These are phyloP conservation scores for Fusarium sp. DNA, from an alignment of 2,329 filamentous ascomycete species.

Conservation along the genomic window DNA sequence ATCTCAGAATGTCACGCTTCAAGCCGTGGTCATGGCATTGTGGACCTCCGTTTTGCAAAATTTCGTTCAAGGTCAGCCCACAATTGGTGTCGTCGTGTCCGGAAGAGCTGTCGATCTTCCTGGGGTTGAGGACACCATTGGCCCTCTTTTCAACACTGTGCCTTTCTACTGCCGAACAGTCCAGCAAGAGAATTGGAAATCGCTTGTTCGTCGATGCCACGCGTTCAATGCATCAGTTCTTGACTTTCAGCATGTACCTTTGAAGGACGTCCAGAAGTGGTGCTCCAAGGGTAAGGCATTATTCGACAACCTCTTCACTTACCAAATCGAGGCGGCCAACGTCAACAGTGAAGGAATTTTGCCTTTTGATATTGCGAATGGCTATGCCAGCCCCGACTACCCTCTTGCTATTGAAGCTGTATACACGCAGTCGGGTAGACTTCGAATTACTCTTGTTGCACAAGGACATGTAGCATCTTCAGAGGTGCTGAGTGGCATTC, in stretches of 20 bases:
- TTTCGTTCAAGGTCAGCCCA: slow-evolving; percentile 58
- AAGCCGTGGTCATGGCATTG: slow-evolving; percentile 79
- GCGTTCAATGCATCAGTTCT: slow-evolving; percentile 75
- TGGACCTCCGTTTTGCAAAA: slow-evolving; percentile 74
- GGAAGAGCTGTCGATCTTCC: slow-evolving; percentile 79
- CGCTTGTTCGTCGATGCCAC: slow-evolving; percentile 73
- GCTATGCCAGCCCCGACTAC: slow-evolving; percentile 70
- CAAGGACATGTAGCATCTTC: slow-evolving; percentile 56
- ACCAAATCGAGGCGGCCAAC: slow-evolving; percentile 66
- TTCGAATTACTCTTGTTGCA: slow-evolving; percentile 70
- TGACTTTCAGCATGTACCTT: slow-evolving; percentile 76
- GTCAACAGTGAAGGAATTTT: slow-evolving; percentile 40
- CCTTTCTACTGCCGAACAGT: slow-evolving; percentile 70
- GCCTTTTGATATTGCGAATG: slow-evolving; percentile 67
- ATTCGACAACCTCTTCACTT: slow-evolving; percentile 87
- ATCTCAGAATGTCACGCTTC: slow-evolving; percentile 77
- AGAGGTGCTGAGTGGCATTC: slow-evolving; percentile 40
- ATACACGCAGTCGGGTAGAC: slow-evolving; percentile 56
- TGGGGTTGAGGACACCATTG: slow-evolving; percentile 74
- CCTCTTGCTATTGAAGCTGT: slow-evolving; percentile 81
- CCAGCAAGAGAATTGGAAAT: slow-evolving; percentile 64
- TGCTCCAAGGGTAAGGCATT: slow-evolving; percentile 68
- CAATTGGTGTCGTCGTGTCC: slow-evolving; percentile 81
- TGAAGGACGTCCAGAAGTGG: slow-evolving; percentile 86
- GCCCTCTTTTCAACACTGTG: slow-evolving; percentile 90